Percentiles rank a stretch among this genome's conserved stretches.
Evolutionary conservation across 2,329 filamentous ascomycete species (phyloP).

Genomic region (Colletotrichum trifolii): DNA sequence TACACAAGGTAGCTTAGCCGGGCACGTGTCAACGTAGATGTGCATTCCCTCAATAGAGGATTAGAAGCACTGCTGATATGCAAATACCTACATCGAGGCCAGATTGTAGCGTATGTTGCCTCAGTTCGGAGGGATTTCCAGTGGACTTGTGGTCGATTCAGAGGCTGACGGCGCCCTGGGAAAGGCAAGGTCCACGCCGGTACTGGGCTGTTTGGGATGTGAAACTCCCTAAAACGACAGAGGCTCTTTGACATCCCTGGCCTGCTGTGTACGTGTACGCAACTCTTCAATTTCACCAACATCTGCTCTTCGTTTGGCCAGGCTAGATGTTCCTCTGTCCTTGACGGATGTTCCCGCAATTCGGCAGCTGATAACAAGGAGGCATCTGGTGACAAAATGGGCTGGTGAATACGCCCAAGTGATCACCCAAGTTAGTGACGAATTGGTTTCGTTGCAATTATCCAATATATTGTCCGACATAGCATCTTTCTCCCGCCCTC

Average conservation of each 20-base stretch:
- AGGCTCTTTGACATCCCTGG: conserved; percentile 19
- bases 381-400: conserved; percentile 26
- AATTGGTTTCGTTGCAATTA: conserved; percentile 17
- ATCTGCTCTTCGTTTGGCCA: conserved; percentile 3
- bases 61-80: no score
- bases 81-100: no score
- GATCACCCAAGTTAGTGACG: conserved; percentile 15
- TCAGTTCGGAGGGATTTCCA: conserved; percentile 18
- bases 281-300: conserved; percentile 13
- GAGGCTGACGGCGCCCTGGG: conserved; percentile 7
- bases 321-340: not conserved
- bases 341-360: conserved; percentile 16
- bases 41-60: no score
- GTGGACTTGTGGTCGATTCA: conserved; percentile 20
- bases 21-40: no score
- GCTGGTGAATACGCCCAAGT: conserved; percentile 19
- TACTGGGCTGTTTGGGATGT: conserved; percentile 36
- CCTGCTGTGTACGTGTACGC: not conserved
- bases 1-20: no score
- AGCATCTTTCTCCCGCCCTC: not conserved
- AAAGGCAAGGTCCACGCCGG: conserved; percentile 20
- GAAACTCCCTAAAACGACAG: conserved; percentile 36
- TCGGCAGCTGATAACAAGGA: not conserved
- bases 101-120: not conserved
- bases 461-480: not conserved